Evolutionary conservation across 176 grass and related monocot genomes (phyloP).

Genomic region (Eleusine indica): DNA sequence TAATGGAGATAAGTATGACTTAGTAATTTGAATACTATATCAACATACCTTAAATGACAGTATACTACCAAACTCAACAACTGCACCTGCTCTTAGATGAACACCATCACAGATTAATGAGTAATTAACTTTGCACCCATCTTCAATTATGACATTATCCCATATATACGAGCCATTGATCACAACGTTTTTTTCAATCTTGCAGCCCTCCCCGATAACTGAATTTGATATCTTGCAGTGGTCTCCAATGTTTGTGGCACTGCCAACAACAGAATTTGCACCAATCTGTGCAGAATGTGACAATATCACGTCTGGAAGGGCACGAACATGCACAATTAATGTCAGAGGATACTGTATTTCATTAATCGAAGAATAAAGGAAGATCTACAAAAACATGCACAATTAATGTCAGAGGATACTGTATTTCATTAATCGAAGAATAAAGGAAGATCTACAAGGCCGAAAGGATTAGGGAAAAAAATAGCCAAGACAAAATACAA

Average conservation of each 20-base stretch:
- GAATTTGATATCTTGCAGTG: constrained; percentile 67
- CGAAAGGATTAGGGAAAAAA: neutral
- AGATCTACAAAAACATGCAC: neutral
- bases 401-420: constrained; percentile 11
- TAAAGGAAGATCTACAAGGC: constrained; percentile 11
- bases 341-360: neutral
- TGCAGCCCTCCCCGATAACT: constrained; percentile 73
- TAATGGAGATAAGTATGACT: neutral
- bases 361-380: constrained; percentile 14
- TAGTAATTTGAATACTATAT: constrained; percentile 17
- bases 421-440: constrained; percentile 4
- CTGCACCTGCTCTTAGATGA: constrained; percentile 67
- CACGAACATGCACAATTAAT: constrained; percentile 22
- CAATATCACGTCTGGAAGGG: constrained; percentile 66
- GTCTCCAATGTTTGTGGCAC: constrained; percentile 72
- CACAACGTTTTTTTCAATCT: constrained; percentile 71
- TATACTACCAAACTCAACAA: constrained; percentile 83
- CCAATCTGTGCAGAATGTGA: constrained; percentile 74
- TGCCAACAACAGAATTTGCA: constrained; percentile 74
- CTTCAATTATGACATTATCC: constrained; percentile 90
- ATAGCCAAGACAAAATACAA: constrained; percentile 3
- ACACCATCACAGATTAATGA: constrained; percentile 81
- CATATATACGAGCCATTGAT: constrained; percentile 83
- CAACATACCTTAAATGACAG: constrained; percentile 89
- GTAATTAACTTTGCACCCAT: constrained; percentile 85